phyloP scores from a whole-genome alignment of 2,329 filamentous ascomycete genomes.

The Epichloe scottii region DNA sequence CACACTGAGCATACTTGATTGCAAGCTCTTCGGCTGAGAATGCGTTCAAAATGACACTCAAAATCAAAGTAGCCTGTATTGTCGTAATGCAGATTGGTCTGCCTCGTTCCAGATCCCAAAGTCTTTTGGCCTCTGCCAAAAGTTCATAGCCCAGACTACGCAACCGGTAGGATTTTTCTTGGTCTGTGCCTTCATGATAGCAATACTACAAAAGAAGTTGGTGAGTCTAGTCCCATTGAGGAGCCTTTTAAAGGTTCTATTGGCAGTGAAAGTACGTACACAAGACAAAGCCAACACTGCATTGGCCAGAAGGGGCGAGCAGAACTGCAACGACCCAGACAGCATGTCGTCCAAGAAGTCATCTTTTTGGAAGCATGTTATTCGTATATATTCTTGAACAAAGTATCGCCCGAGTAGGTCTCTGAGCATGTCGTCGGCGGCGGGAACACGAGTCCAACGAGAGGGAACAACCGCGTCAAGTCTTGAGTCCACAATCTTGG shows the following conservation, averaged over 20 bases:
- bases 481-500: not conserved
- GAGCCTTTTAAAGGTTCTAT: conserved; percentile 1
- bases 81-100: conserved; percentile 14
- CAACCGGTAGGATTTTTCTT: conserved; percentile 16
- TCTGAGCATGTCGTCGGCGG: not conserved
- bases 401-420: not conserved
- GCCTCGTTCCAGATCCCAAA: conserved; percentile 18
- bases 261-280: conserved; percentile 8
- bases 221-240: not conserved
- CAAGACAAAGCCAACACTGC: not conserved
- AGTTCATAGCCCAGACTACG: conserved; percentile 17
- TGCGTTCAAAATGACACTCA: conserved; percentile 5
- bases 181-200: conserved; percentile 2
- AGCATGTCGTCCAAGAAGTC: not conserved
- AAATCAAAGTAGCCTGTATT: conserved; percentile 17
- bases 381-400: not conserved
- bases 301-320: conserved; percentile 1
- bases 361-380: not conserved
- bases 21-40: not conserved
- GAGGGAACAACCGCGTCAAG: not conserved
- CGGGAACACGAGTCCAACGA: not conserved
- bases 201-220: not conserved
- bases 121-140: conserved; percentile 18
- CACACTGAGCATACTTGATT: not conserved
- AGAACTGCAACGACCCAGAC: not conserved